Percentiles rank a stretch among this genome's conserved stretches.
Conservation (phyloP, 352 stramenopile species). For the Globisporangium solare region DNA sequence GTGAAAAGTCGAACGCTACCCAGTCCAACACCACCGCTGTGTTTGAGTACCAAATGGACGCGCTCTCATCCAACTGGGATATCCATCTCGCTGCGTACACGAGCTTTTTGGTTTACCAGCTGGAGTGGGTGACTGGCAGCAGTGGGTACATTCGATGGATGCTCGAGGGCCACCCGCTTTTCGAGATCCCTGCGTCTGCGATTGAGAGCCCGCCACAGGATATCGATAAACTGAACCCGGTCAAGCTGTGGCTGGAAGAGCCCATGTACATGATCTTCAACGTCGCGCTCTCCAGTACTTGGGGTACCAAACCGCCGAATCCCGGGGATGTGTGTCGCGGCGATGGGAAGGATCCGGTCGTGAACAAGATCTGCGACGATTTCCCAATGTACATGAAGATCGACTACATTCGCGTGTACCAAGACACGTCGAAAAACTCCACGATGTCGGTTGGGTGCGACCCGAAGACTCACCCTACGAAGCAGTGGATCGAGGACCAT, state of each 20-base stretch:
- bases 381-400: constrained; percentile 29
- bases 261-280: constrained; percentile 92
- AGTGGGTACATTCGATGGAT: constrained; percentile 39
- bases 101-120: constrained; percentile 29
- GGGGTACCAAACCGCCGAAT: constrained; percentile 20
- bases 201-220: constrained; percentile 38
- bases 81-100: constrained; percentile 61
- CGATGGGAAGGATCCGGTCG: constrained; percentile 19
- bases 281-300: constrained; percentile 85
- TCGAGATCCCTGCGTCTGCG: constrained; percentile 57
- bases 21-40: constrained; percentile 23
- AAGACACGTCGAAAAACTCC: constrained; percentile 49
- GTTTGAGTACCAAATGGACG: constrained; percentile 89
- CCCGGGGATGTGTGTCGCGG: constrained; percentile 16
- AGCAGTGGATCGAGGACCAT: constrained; percentile 29
- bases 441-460: constrained; percentile 26
- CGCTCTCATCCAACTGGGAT: constrained; percentile 89
- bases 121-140: constrained; percentile 31
- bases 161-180: constrained; percentile 71
- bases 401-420: constrained; percentile 87
- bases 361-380: constrained; percentile 46
- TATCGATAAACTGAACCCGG: constrained; percentile 25
- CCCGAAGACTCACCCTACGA: constrained; percentile 26
- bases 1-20: constrained; percentile 10
- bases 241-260: constrained; percentile 89